Percentiles rank a stretch among this genome's conserved stretches.
These are phyloP conservation scores for Endogone sp. DNA, from an alignment of 192 early-diverging fungal species.

Conservation along the genomic window DNA sequence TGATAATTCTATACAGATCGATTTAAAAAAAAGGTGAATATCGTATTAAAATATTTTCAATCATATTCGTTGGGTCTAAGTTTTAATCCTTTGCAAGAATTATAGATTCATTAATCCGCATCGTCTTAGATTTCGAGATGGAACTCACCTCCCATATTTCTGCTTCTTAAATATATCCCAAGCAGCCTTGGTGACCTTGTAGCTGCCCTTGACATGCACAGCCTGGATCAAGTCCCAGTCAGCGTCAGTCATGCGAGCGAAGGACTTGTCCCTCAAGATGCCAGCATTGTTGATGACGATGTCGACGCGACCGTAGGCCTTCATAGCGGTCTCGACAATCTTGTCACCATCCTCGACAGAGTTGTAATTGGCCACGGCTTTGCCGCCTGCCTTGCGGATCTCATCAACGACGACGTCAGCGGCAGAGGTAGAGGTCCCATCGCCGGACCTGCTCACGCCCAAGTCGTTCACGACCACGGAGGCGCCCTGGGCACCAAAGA, in stretches of 20 bases:
- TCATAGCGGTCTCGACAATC: slow-evolving; percentile 95
- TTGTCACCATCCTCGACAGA: slow-evolving; percentile 97
- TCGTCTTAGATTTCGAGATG: too few species aligned
- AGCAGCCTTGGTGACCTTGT: slow-evolving; percentile 95
- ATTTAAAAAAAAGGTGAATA: neutral
- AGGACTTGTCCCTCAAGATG: slow-evolving; percentile 95
- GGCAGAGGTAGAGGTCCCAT: slow-evolving; percentile 69
- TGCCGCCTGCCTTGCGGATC: slow-evolving; percentile 81
- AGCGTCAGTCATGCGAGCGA: slow-evolving; percentile 94
- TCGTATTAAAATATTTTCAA: too few species aligned
- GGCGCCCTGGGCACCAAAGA: slow-evolving; percentile 87
- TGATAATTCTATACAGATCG: slow-evolving; percentile 53
- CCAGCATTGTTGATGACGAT: slow-evolving; percentile 98
- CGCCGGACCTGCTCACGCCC: slow-evolving; percentile 73
- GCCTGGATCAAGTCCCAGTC: slow-evolving; percentile 95
- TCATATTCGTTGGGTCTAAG: too few species aligned
- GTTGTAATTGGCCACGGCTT: slow-evolving; percentile 95
- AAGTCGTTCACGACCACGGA: slow-evolving; percentile 97
- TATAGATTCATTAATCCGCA: too few species aligned
- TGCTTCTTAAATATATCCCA: slow-evolving; percentile 96
- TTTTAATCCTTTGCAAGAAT: too few species aligned
- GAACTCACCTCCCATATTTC: slow-evolving; percentile 72
- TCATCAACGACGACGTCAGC: slow-evolving; percentile 96
- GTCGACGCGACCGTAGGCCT: slow-evolving; percentile 93
- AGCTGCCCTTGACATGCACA: slow-evolving; percentile 92